Evolutionary conservation across 2,329 filamentous ascomycete genomes (phyloP).

Genomic region (Colletotrichum siamense): DNA sequence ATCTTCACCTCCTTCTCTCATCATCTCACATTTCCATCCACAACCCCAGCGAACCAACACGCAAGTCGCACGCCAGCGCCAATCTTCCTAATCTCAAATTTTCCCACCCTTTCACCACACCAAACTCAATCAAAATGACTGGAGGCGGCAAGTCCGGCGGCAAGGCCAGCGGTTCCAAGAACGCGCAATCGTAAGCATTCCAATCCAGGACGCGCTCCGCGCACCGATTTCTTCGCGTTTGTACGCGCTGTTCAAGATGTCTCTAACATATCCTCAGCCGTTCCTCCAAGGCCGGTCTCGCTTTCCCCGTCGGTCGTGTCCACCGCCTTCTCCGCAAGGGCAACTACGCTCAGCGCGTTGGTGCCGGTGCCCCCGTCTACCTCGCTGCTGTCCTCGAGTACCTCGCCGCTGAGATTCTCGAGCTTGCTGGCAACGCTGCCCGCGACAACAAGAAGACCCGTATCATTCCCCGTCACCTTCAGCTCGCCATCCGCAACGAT

Average conservation of each 20-base stretch:
- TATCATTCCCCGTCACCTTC: conserved; percentile 98
- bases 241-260: neutral
- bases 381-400: conserved; percentile 98
- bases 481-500: conserved; percentile 99
- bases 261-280: conserved; percentile 66
- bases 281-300: conserved; percentile 98
- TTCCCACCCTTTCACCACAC: conserved; percentile 32
- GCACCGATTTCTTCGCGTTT: neutral
- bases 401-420: conserved; percentile 97
- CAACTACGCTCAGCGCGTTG: conserved; percentile 99
- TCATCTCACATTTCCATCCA: conserved; percentile 33
- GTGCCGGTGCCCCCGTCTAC: conserved; percentile 97
- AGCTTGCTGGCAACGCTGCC: conserved; percentile 97
- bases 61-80: conserved; percentile 7
- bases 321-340: conserved; percentile 98
- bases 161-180: conserved; percentile 99
- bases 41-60: conserved; percentile 27
- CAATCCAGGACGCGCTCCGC: neutral
- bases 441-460: conserved; percentile 99
- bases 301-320: conserved; percentile 98
- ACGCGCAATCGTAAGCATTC: conserved; percentile 91
- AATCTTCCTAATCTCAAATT: conserved; percentile 8
- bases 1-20: conserved; percentile 35
- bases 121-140: conserved; percentile 85
- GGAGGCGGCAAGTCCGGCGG: conserved; percentile 99